Base-by-base conservation (phyloP, 2,329 filamentous ascomycete species). In the Claviceps paspali region DNA sequence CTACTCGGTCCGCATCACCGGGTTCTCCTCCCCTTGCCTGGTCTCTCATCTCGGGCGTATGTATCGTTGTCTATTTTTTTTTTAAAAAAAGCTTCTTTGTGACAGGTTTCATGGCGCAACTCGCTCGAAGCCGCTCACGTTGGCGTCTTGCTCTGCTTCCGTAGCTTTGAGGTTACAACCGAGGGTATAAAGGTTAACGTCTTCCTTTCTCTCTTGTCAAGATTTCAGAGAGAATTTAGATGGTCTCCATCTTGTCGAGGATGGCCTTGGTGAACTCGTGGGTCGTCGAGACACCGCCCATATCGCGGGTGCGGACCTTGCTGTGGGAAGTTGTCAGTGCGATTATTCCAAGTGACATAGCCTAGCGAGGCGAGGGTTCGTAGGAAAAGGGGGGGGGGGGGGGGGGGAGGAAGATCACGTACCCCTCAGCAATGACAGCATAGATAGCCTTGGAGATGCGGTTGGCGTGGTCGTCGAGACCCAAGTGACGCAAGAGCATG, bases 401-500 rank as follows among this genome's bases (percentile, higher is more conserved):
- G 0, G 2, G 1, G 10, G 17, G 18, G 18, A 10, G 5, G 2
- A 29, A 29, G 14, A 29, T 29, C 6, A 70, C 79, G 67, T 68
- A 91, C 83, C 84, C 87, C 56, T 95, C 85, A 50, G 81, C 79
- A 58, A 98, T 96, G 36, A 79, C 75, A 47, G 67, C 69, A 54
- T 79, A 79, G 50, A 78, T 67, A 49, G 82, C 80, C 72, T 88
- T 88, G 61, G 85, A 92, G 65, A 96, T 94, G 59, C 91, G 80
- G 76, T 95, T 95, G 55, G 91, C 91, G 62, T 98, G 91, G 62
- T 96, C 86, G 57, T 98, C 88, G 36, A 98, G 81, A 51, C 91
- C 91, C 48, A 98, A 75, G 68, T 98, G 91, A 58, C 91, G 82
- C 60, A 98, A 75, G 53, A 98, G 80, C 91, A 98, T 98, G 59